Evolutionary conservation across 2,329 filamentous ascomycete genomes (phyloP).

Genomic region (Sporothrix humicola): DNA sequence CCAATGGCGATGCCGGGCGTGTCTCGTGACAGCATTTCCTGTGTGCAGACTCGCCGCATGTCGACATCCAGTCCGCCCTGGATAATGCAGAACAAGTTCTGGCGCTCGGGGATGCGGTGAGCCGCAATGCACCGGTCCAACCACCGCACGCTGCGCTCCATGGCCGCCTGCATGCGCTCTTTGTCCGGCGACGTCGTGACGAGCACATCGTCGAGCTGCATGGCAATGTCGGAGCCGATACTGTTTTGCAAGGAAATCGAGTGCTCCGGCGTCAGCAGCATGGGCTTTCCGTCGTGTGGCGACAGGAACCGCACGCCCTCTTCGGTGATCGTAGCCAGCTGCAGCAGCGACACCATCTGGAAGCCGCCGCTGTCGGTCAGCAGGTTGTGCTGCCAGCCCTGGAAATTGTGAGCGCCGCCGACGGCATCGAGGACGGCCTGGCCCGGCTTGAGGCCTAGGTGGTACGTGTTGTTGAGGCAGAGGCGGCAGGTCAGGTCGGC

Average conservation of each 20-base stretch:
- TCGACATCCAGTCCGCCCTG: constrained; percentile 92
- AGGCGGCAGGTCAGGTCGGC: constrained; percentile 87
- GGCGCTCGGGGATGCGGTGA: constrained; percentile 78
- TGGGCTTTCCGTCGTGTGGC: constrained; percentile 91
- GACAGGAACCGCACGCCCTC: constrained; percentile 95
- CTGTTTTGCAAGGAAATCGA: constrained; percentile 95
- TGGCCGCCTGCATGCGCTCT: constrained; percentile 87
- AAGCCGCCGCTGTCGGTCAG: constrained; percentile 85
- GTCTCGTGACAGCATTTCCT: constrained; percentile 84
- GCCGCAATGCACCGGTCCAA: constrained; percentile 92
- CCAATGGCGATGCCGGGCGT: constrained; percentile 98
- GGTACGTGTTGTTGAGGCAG: constrained; percentile 98
- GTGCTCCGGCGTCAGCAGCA: constrained; percentile 97
- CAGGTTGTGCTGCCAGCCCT: constrained; percentile 95
- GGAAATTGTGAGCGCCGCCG: constrained; percentile 90
- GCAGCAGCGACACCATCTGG: constrained; percentile 96
- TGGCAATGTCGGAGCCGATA: constrained; percentile 98
- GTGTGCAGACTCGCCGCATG: constrained; percentile 81
- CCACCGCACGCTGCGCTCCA: constrained; percentile 94
- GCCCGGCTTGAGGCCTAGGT: constrained; percentile 91
- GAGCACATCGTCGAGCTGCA: constrained; percentile 98
- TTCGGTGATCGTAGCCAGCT: constrained; percentile 92
- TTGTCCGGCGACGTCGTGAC: constrained; percentile 92
- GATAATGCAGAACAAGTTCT: constrained; percentile 98
- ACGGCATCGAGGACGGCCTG: constrained; percentile 85